phyloP scores from a whole-genome alignment of 179 eudicot species.

The Vitellaria paradoxa region DNA sequence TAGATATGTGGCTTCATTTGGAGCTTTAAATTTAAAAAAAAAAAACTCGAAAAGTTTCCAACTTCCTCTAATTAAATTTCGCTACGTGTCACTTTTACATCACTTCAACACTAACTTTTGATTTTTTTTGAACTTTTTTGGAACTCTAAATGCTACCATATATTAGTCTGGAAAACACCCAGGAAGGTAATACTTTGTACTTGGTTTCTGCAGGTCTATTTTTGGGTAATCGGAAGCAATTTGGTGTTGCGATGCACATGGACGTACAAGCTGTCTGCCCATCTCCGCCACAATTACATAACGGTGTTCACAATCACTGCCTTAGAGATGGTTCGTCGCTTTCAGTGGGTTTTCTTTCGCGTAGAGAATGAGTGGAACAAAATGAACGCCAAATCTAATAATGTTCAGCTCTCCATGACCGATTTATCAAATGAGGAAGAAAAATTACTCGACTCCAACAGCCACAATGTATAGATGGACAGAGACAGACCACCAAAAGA shows the following conservation, averaged over 20 bases:
- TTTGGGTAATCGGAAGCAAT: constrained; percentile 93
- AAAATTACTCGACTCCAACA: constrained; percentile 48
- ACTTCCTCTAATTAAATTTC: too few species aligned
- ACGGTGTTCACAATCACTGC: constrained; percentile 80
- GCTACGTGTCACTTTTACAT: too few species aligned
- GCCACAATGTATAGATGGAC: constrained; percentile 50
- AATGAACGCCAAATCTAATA: constrained; percentile 56
- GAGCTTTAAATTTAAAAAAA: too few species aligned
- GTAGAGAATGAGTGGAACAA: constrained; percentile 96
- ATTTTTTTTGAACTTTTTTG: too few species aligned
- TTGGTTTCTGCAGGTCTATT: constrained; percentile 48
- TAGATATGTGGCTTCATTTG: too few species aligned
- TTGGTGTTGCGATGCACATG: constrained; percentile 90
- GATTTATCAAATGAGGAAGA: constrained; percentile 63
- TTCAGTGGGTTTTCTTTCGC: constrained; percentile 95
- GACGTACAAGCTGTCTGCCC: constrained; percentile 98
- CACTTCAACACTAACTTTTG: too few species aligned
- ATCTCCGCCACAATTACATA: constrained; percentile 89
- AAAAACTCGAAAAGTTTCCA: too few species aligned
- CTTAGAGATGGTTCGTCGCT: constrained; percentile 83
- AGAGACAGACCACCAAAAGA: too few species aligned
- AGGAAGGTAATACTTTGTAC: background rate
- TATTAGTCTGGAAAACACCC: too few species aligned
- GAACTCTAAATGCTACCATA: too few species aligned
- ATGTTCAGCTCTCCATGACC: constrained; percentile 45